Evolutionary conservation across 208 protist species (phyloP).

Genomic region (Leishmania martiniquensis): DNA sequence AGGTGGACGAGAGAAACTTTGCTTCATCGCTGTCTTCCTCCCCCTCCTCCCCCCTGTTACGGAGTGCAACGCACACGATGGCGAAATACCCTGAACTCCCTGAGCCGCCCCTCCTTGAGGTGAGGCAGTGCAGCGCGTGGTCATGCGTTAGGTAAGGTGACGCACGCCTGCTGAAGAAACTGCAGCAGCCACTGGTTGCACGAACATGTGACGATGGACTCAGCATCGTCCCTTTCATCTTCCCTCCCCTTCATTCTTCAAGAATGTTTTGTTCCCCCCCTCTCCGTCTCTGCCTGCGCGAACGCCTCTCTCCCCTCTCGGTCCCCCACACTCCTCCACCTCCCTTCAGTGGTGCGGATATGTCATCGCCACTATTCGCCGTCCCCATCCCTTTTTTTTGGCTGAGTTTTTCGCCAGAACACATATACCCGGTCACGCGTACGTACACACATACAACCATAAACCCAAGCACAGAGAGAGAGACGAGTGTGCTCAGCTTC

Average conservation of each 20-base stretch:
- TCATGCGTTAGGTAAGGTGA: not conserved
- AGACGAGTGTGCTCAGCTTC: not conserved
- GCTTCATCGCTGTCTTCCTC: too few species aligned
- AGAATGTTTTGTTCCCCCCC: not conserved
- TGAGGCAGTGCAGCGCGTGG: not conserved
- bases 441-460: not conserved
- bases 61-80: not conserved
- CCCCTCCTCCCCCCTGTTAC: too few species aligned
- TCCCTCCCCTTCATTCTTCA: not conserved
- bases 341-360: not conserved
- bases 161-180: not conserved
- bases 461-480: not conserved
- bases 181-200: not conserved
- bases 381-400: not conserved
- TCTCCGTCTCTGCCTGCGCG: not conserved
- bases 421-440: too few species aligned
- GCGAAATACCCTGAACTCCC: not conserved
- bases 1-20: too few species aligned
- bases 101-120: not conserved
- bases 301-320: not conserved
- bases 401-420: too few species aligned
- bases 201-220: not conserved
- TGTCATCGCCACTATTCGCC: not conserved
- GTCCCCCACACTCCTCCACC: too few species aligned
- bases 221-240: not conserved